Evolutionary conservation across 2,329 filamentous ascomycete genomes (phyloP).

Genomic region (Nemania sp.): DNA sequence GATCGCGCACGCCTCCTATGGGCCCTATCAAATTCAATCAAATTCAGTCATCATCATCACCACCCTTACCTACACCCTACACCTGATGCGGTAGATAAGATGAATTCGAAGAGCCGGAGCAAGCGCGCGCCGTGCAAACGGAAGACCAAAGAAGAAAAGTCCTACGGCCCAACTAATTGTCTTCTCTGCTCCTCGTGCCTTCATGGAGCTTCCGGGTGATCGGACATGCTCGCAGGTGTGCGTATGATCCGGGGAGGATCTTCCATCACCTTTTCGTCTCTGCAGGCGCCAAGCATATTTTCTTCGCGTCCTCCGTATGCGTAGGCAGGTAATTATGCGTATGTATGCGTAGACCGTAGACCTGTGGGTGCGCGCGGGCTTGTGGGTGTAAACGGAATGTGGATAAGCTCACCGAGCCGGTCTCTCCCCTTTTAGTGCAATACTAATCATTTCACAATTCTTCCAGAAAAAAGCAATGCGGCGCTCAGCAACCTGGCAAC

Average conservation of each 20-base stretch:
- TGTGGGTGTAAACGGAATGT: too few species aligned
- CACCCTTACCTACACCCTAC: constrained; percentile 11
- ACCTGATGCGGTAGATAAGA: constrained; percentile 14
- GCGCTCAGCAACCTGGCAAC: constrained; percentile 11
- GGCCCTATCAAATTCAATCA: constrained; percentile 13
- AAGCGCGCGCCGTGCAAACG: too few species aligned
- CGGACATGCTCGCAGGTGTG: too few species aligned
- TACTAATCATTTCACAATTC: constrained; percentile 17
- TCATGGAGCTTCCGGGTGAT: too few species aligned
- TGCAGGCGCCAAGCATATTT: not conserved
- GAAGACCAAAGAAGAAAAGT: not conserved
- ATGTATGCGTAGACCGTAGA: constrained; percentile 1
- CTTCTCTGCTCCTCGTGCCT: too few species aligned
- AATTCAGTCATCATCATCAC: too few species aligned
- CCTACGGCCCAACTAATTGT: too few species aligned
- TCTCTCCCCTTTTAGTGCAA: constrained; percentile 11
- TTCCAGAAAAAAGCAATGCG: constrained; percentile 20
- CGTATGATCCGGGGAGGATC: not conserved
- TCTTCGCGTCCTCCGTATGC: too few species aligned
- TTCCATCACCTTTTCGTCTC: not conserved
- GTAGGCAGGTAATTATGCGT: not conserved
- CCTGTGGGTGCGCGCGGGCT: too few species aligned
- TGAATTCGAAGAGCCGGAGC: not conserved
- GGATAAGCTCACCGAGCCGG: constrained; percentile 5
- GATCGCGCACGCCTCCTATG: constrained; percentile 4